phyloP scores from a whole-genome alignment of 1,284 basidiomycete species.

The Marasmius fiardii region DNA sequence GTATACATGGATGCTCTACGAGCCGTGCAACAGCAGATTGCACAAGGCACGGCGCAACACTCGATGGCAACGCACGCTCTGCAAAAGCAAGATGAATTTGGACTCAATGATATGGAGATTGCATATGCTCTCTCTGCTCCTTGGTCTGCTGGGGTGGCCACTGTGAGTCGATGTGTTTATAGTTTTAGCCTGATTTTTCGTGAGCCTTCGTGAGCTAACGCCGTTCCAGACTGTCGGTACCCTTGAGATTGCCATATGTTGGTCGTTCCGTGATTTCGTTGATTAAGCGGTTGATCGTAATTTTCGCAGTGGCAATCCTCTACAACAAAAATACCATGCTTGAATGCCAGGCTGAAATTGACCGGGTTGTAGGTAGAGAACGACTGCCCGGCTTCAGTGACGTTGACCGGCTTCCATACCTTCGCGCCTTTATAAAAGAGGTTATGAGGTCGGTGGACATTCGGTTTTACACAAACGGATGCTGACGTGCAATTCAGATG shows the following conservation, averaged over 20 bases:
- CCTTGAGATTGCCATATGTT: constrained; percentile 22
- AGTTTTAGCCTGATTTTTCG: not conserved
- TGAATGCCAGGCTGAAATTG: constrained; percentile 8
- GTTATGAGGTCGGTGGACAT: constrained; percentile 5
- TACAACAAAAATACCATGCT: constrained; percentile 12
- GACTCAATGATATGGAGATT: constrained; percentile 25
- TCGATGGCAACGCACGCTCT: constrained; percentile 23
- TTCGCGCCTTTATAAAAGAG: constrained; percentile 15
- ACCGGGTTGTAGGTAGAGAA: constrained; percentile 11
- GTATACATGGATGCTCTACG: constrained; percentile 23
- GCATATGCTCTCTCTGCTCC: constrained; percentile 29
- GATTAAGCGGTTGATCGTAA: not conserved
- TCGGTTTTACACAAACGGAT: not conserved
- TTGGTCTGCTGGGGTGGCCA: constrained; percentile 27
- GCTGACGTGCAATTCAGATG: constrained; percentile 7
- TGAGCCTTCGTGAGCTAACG: too few species aligned
- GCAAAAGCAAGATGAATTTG: constrained; percentile 23
- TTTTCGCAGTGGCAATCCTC: constrained; percentile 7
- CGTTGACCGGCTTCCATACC: constrained; percentile 11
- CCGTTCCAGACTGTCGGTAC: constrained; percentile 15
- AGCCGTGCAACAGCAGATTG: constrained; percentile 21
- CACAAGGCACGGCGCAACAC: constrained; percentile 20
- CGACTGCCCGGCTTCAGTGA: constrained; percentile 12
- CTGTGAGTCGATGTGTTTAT: constrained; percentile 18
- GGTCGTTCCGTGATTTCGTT: constrained; percentile 2